Evolutionary conservation across 176 grass and related monocot species (phyloP).

Genomic region (Phoenix roebelenii): DNA sequence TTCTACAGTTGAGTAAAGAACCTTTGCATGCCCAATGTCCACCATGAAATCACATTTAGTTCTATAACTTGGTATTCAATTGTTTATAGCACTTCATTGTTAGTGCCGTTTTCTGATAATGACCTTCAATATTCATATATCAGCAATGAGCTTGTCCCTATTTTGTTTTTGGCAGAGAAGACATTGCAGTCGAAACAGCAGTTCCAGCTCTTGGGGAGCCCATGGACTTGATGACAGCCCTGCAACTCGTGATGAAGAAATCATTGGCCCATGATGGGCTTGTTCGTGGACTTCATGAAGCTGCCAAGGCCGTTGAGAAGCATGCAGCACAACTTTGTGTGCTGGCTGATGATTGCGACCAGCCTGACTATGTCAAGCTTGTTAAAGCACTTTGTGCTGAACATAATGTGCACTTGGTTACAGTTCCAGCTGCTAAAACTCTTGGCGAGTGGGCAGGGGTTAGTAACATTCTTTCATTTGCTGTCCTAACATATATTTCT

Average conservation of each 20-base stretch:
- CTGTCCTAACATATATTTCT: neutral
- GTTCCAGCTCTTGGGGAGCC: slow-evolving; percentile 45
- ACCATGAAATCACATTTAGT: too few species aligned
- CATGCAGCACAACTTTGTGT: slow-evolving; percentile 53
- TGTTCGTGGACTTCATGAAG: slow-evolving; percentile 47
- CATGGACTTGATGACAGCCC: slow-evolving; percentile 72
- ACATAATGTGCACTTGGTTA: slow-evolving; percentile 64
- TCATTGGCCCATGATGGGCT: slow-evolving; percentile 42
- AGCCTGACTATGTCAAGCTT: slow-evolving; percentile 34
- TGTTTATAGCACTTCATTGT: too few species aligned
- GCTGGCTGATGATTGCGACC: slow-evolving; percentile 32
- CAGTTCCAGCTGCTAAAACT: slow-evolving; percentile 60
- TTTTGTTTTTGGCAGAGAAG: slow-evolving; percentile 22
- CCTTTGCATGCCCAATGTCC: too few species aligned
- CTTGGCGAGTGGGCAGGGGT: slow-evolving; percentile 75
- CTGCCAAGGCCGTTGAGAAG: slow-evolving; percentile 52
- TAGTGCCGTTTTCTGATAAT: too few species aligned
- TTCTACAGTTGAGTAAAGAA: too few species aligned
- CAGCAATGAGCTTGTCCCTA: too few species aligned
- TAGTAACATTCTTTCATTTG: slow-evolving; percentile 1
- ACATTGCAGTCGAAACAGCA: slow-evolving; percentile 26
- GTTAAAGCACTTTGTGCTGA: slow-evolving; percentile 64
- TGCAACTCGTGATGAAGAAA: slow-evolving; percentile 56
- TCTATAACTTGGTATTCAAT: too few species aligned
- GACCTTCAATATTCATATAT: too few species aligned